Base-by-base conservation (phyloP, 2,329 filamentous ascomycete species). In the Paecilomyces sp. region DNA sequence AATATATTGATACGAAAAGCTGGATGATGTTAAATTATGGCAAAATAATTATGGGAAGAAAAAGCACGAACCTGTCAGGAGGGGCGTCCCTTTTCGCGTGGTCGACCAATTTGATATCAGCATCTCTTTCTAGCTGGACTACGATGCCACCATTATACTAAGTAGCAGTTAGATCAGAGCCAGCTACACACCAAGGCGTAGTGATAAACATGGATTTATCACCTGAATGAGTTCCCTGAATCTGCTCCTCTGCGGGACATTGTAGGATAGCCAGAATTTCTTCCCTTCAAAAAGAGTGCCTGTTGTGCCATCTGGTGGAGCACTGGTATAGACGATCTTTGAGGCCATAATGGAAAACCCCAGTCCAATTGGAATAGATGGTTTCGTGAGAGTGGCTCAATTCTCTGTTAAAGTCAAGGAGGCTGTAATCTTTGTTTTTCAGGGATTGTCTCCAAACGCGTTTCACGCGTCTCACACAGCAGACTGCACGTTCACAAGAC, bases 71-170 rank as follows among this genome's bases (percentile, higher is more conserved):
- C 73, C 80, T 80, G 52, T 81, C 80, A 1, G 78, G 69, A 13
- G 81, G 80, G 31, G 76, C 73, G 62, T 82, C 77, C 61, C 76
- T 79, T 62, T 74, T 80, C 47, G 76, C 65, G 67, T 87, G 84
- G 69, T 88, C 85, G 22, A 84, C 82, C 53, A 88, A 80, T 57
- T 79, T 74, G 64, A 85, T 77, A 65, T 87, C 83, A 53, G 85
- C 84, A 55, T 81, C 73, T 61, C 78, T 80, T 64, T 87, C 85
- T 50, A 80, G 66, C 15, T 72, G 66, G 5, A 84, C 80, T 15
- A 87, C 69, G 15, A 73, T 67, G 3, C 85, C 85, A 54, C 84
- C 85, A 70, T 87, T 80, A 63, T 71, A 70, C 73, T 81, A 61
- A 52, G 56, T 58, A 58, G 58, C 15, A 33, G 28, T 33, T 55